Evolutionary conservation across 225 moss, liverwort and hornwort genomes (phyloP).

Genomic region (Bryoerythrophyllum caledonicum): DNA sequence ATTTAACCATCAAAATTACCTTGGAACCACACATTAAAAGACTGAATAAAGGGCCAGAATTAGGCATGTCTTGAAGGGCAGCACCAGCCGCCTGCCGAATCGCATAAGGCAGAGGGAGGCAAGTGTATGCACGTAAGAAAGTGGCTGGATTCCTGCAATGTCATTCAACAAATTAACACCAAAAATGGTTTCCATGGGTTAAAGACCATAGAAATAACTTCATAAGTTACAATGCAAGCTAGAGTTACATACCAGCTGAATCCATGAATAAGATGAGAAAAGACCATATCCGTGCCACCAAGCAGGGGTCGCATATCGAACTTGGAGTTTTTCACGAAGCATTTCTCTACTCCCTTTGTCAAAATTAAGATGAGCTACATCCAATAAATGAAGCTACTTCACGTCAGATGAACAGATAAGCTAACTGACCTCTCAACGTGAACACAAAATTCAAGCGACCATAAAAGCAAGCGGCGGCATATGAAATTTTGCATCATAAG

Average conservation of each 20-base stretch:
- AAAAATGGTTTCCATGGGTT: not conserved
- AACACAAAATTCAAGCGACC: not conserved
- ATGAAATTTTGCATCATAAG: not conserved
- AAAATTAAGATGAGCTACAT: slow-evolving; percentile 84
- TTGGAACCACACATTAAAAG: slow-evolving; percentile 92
- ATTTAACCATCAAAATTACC: slow-evolving; percentile 35
- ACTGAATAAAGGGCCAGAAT: slow-evolving; percentile 81
- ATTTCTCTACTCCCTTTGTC: slow-evolving; percentile 95
- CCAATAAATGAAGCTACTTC: slow-evolving; percentile 12
- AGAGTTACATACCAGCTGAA: slow-evolving; percentile 77
- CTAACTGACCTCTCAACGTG: slow-evolving; percentile 1
- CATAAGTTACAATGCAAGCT: not conserved
- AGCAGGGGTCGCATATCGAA: slow-evolving; percentile 98
- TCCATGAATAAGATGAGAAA: slow-evolving; percentile 94
- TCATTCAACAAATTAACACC: slow-evolving; percentile 18
- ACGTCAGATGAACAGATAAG: slow-evolving; percentile 16
- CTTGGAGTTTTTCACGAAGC: slow-evolving; percentile 89
- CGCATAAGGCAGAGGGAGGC: slow-evolving; percentile 87
- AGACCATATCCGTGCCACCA: slow-evolving; percentile 93
- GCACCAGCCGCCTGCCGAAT: slow-evolving; percentile 89
- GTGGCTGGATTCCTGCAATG: slow-evolving; percentile 82
- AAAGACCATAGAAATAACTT: not conserved
- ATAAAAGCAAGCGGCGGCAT: slow-evolving; percentile 9
- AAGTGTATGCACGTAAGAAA: slow-evolving; percentile 85
- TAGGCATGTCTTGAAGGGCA: slow-evolving; percentile 84